These are phyloP conservation scores for Cryptococcus depauperatus DNA, from an alignment of 1,284 basidiomycete genomes.

Conservation along the genomic window DNA sequence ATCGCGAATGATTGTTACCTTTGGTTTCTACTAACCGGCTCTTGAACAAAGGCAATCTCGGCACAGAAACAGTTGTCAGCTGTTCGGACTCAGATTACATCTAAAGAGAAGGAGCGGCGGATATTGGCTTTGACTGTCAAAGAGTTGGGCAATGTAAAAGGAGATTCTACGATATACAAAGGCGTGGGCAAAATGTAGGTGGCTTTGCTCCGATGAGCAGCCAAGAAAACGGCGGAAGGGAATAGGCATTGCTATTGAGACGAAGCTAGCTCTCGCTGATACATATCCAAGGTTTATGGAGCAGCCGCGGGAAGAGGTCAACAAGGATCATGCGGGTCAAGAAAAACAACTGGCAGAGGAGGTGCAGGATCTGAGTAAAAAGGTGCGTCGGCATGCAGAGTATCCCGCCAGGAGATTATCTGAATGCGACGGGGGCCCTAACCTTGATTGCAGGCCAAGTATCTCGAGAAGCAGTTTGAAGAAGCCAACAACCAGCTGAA, in stretches of 20 bases:
- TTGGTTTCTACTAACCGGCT: constrained; percentile 1
- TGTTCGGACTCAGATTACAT: constrained; percentile 61
- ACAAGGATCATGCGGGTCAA: constrained; percentile 60
- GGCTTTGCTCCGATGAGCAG: too few relatives aligned
- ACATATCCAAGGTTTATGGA: constrained; percentile 67
- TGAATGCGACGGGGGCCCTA: background rate
- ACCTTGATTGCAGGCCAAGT: constrained; percentile 57
- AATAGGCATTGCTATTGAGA: background rate
- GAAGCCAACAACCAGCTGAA: constrained; percentile 76
- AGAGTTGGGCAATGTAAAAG: constrained; percentile 43
- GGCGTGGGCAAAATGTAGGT: constrained; percentile 85
- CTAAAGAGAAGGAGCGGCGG: constrained; percentile 74
- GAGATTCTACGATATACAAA: constrained; percentile 70
- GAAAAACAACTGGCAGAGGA: constrained; percentile 77
- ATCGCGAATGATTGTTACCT: background rate
- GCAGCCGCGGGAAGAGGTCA: constrained; percentile 71
- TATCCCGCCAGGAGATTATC: background rate
- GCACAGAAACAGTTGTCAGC: constrained; percentile 67
- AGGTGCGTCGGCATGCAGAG: constrained; percentile 19
- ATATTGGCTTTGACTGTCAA: constrained; percentile 74
- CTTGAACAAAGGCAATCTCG: constrained; percentile 51
- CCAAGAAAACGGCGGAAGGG: background rate
- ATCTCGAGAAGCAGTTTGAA: constrained; percentile 80
- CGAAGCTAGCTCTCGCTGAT: background rate
- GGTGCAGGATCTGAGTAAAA: constrained; percentile 64